Percentiles rank a stretch among this genome's conserved stretches.
phyloP scores from a whole-genome alignment of 1,284 basidiomycete genomes.

The Boletus smithii region DNA sequence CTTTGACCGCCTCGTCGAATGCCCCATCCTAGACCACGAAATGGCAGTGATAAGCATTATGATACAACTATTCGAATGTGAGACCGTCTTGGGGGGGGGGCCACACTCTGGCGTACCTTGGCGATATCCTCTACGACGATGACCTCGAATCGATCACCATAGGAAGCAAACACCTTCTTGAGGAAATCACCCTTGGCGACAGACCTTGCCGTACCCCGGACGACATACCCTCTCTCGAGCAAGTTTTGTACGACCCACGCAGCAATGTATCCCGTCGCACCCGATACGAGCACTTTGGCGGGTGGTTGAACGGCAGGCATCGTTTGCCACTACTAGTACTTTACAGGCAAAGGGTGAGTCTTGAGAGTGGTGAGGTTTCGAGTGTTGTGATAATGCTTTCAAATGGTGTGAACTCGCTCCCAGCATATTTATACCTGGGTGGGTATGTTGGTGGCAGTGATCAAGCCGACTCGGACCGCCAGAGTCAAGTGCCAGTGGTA shows the following conservation, averaged over 20 bases:
- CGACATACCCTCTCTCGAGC: slow-evolving; percentile 38
- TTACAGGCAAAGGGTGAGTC: background rate
- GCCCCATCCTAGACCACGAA: slow-evolving; percentile 44
- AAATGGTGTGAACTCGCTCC: background rate
- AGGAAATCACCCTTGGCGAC: slow-evolving; percentile 42
- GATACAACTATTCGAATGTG: background rate
- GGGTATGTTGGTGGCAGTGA: too few relatives aligned
- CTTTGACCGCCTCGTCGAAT: slow-evolving; percentile 65
- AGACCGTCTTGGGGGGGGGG: background rate
- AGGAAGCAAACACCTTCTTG: slow-evolving; percentile 37
- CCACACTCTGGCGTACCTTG: slow-evolving; percentile 27
- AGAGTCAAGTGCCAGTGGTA: too few relatives aligned
- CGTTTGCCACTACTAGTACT: background rate
- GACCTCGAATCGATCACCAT: slow-evolving; percentile 43
- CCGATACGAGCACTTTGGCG: slow-evolving; percentile 39
- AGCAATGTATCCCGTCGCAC: slow-evolving; percentile 40
- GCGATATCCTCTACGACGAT: slow-evolving; percentile 47
- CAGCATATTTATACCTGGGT: too few relatives aligned
- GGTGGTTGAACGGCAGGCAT: slow-evolving; percentile 42
- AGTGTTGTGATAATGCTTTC: too few relatives aligned
- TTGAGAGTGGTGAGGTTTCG: too few relatives aligned
- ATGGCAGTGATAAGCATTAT: background rate
- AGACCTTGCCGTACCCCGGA: slow-evolving; percentile 49
- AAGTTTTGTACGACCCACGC: slow-evolving; percentile 36
- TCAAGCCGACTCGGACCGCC: too few relatives aligned